Evolutionary conservation across 1,284 basidiomycete genomes (phyloP).

Genomic region (Apiotrichum gamsii): DNA sequence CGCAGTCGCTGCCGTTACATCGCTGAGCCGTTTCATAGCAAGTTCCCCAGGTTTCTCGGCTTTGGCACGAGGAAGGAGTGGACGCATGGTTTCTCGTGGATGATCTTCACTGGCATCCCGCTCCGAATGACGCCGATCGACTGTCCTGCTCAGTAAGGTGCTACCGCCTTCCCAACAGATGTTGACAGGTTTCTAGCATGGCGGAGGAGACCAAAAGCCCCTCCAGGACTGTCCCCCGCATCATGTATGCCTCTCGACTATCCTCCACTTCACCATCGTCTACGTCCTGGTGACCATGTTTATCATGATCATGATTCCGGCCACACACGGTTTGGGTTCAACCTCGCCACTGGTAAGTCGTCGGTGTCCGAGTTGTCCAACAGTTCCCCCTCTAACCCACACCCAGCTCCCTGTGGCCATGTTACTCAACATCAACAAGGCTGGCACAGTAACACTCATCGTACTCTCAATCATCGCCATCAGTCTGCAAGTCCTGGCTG

Average conservation of each 20-base stretch:
- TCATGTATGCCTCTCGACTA: conserved; percentile 33
- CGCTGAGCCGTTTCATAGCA: no score
- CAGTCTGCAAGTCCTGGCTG: conserved; percentile 20
- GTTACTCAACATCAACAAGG: no score
- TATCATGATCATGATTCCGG: background rate
- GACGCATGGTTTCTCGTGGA: background rate
- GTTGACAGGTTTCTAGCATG: background rate
- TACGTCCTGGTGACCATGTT: background rate
- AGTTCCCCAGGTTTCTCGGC: no score
- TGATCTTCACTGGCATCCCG: background rate
- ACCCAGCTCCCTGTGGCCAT: no score
- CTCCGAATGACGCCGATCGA: background rate
- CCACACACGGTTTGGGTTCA: background rate
- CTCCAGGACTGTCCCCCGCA: conserved; percentile 39
- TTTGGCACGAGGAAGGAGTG: background rate
- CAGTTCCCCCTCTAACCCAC: no score
- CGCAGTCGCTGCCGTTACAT: no score
- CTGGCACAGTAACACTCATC: no score
- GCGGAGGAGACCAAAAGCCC: conserved; percentile 32
- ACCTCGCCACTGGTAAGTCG: no score
- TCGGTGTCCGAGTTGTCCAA: no score
- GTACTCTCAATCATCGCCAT: no score
- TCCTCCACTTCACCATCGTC: conserved; percentile 6
- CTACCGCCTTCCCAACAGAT: no score
- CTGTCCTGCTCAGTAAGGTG: background rate